Base-by-base conservation (phyloP, 768 basidiomycete genomes). In the Trametes cubensis region DNA sequence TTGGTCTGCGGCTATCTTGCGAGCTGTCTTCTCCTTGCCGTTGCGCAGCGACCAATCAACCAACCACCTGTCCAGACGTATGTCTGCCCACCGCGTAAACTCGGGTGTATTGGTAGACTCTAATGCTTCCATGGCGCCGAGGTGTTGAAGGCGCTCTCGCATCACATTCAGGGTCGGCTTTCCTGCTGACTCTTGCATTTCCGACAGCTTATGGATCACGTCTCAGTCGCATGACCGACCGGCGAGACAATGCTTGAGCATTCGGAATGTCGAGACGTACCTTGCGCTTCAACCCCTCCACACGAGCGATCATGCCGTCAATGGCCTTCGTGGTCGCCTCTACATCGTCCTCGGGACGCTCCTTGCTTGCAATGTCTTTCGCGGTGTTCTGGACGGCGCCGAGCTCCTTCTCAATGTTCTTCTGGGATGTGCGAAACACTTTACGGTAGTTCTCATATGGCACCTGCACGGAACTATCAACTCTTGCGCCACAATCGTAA, bases 371-470 rank as follows among this genome's bases (percentile, higher is more conserved):
- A n/a, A 94, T 76, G 30, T 94, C 91, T 44, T 75, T 80, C 6
- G 86, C 76, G 21, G 80, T 67, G 25, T 78, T 77, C 65, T 87
- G 86, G 15, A 90, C 78, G 26, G 82, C 78, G 17, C 80, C 81
- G 44, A 91, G 73, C 69, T 95, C 93, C 60, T 89, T 86, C 74
- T 95, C 94, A 57, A 94, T 85, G 63, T 86, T 81, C 75, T 86
- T 86, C 72, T 94, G 92, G 0, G 88, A 86, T 18, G 87, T 83
- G 38, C 93, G 86, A 71, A 95, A 95, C n/a, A 88, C 81, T 75
- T 90, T 92, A 68, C 91, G 87, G 70, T 93, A 91, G 67, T 90
- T 90, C 77, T 95, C 94, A 74, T 89, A 92, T 13, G 94, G 94
- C 14, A 94, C 91, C 94, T 95, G 66, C 41, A 30, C 23, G 28